Base-by-base conservation (phyloP, 2,329 filamentous ascomycete species). In the Xylaria sp. region DNA sequence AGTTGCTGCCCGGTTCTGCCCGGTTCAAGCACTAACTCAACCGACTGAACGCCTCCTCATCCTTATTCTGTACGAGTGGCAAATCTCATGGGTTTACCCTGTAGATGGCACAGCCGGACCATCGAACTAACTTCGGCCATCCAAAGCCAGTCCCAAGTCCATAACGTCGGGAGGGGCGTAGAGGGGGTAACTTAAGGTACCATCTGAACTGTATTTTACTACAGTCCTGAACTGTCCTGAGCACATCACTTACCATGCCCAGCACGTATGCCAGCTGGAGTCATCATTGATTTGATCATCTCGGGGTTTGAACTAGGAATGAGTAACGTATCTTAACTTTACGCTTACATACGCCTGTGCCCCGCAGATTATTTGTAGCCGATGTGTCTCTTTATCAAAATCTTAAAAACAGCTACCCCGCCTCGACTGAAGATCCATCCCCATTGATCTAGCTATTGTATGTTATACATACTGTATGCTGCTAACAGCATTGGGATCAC, bases 311-410 rank as follows among this genome's bases (percentile, higher is more conserved):
- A 7, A 6, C 2, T 18, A 31, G 18, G 1, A 52, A 52, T 52
- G 20, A 15, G 50, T 28, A 52, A 52, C n/a, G 50, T 18, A 1
- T 15, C 15, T 46, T 56, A 56, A 34, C 34, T 41, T 56, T 23
- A n/a, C 20, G 58, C 23, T 60, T n/a, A 15, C 44, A 44, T 23
- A 63, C 56, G 25, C 13, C 50, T 46, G 46, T 41, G 25, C 60
- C 60, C 60, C 60, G 60, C 60, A 63, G 5, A 46, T 46, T 63
- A 37, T 63, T 23, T 15, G 46, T 46, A 15, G 37, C 37, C 34
- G 15, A 55, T n/a, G 23, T n/a, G 23, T n/a, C 34, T 23, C n/a
- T 58, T 10, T 12, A 46, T 28, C 28, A 28, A 28, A 28, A 5
- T 28, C 5, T 6, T 28, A 28, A 10, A 34, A 34, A 37, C 34